A percentile compares a stretch with the other conserved stretches of the same genome.
phyloP scores from a whole-genome alignment of 257 asterid species.

The Marsdenia floribunda region DNA sequence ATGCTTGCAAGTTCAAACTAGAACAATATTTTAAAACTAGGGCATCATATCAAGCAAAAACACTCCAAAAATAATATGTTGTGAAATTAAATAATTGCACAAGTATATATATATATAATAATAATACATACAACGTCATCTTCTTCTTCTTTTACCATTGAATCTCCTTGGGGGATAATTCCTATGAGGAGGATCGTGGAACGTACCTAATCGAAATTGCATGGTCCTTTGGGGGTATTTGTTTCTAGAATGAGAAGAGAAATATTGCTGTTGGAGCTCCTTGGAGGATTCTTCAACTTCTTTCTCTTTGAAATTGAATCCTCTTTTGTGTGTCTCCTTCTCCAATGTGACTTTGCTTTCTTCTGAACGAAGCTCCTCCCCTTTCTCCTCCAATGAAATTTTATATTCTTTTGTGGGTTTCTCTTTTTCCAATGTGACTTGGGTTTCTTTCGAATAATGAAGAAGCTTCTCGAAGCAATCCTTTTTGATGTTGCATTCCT shows the following conservation, averaged over 20 bases:
- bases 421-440: not conserved
- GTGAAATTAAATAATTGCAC: no score
- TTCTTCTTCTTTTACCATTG: no score
- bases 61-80: no score
- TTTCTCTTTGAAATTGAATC: slow-evolving; percentile 16
- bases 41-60: no score
- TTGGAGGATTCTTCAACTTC: slow-evolving; percentile 11
- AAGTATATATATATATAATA: no score
- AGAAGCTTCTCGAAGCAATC: not conserved
- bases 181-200: not conserved
- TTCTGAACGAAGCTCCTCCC: not conserved
- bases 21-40: no score
- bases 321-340: not conserved
- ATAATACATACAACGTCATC: no score
- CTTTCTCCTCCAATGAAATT: not conserved
- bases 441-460: not conserved
- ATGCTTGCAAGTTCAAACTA: no score
- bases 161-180: not conserved
- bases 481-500: slow-evolving; percentile 1
- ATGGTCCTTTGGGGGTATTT: not conserved
- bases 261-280: slow-evolving; percentile 6
- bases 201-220: not conserved
- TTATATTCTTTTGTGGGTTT: not conserved
- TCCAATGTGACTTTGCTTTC: not conserved
- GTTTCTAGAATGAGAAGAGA: not conserved